Evolutionary conservation across 2,329 filamentous ascomycete species (phyloP), one percentile per base, ranked within the genome.

Genomic region (Venturia carpophila): DNA sequence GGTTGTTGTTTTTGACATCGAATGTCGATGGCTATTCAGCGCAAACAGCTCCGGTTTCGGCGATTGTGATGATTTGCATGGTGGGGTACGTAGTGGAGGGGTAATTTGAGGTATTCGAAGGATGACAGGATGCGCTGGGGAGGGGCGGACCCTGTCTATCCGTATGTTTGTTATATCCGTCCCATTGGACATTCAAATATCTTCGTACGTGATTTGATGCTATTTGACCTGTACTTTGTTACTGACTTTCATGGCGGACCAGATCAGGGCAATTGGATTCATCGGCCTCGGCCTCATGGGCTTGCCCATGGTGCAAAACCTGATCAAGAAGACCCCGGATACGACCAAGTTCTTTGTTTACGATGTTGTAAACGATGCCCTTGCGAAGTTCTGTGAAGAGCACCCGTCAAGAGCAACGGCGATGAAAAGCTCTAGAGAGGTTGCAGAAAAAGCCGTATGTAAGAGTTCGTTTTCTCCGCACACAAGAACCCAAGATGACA

Each of bases 221-320:
- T 11, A 11, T 41, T 41, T 2, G 10, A 41, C 10, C 39, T 41
- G 39, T 15, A 11, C 39, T 41, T 10, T 41, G 39, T 15, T 15
- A 41, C 39, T 41, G 39, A 41, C 2, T 41, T 15, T 41, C 17
- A 66, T 66, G 65, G 63, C 67, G 19, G 42, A 64, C 37, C 56
- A 70, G 15, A 56, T 73, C 66, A 68, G 68, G n/a, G 73, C 65
- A 3, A 56, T 81, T 27, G 79, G 80, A 56, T 84, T 83, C 72
- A 78, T 84, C 58, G 82, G 82, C 68, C 75, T 84, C 1, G 82
- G 82, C n/a, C 76, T 78, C 13, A 84, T 84, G 82, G 82, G 82
- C 0, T 76, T 75, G 63, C 81, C 81, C 13, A 84, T 84, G 81
- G 76, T 79, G 5, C 72, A 71, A 24, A 80, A 83, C 69, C 73